Conservation (phyloP, 2,329 filamentous ascomycete species). For the Malbranchea cinnamomea region DNA sequence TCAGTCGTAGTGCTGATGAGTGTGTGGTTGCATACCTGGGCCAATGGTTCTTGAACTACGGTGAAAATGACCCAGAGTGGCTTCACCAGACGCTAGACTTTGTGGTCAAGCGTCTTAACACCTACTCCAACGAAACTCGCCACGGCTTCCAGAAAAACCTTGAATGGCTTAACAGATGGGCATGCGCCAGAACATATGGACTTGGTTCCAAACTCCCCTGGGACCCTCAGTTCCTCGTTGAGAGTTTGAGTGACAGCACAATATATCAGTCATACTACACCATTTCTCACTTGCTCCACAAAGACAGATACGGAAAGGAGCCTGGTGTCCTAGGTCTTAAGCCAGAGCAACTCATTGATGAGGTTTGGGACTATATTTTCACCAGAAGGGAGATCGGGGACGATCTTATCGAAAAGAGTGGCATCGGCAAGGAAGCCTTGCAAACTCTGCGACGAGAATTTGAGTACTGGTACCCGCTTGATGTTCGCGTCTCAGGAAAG, state of each 20-base stretch:
- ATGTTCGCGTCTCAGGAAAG: conserved; percentile 78
- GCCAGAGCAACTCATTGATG: conserved; percentile 79
- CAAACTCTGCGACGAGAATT: conserved; percentile 79
- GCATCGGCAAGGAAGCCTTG: conserved; percentile 59
- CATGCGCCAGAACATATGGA: conserved; percentile 80
- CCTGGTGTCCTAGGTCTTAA: conserved; percentile 54
- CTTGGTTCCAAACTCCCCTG: conserved; percentile 89
- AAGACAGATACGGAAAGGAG: conserved; percentile 68
- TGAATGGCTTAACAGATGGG: conserved; percentile 91
- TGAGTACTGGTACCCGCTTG: conserved; percentile 92
- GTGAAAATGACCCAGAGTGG: conserved; percentile 68
- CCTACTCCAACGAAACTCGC: conserved; percentile 62
- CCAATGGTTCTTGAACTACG: conserved; percentile 98
- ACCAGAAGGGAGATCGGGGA: conserved; percentile 56
- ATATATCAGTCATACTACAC: conserved; percentile 61
- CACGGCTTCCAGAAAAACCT: conserved; percentile 73
- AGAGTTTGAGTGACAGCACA: conserved; percentile 81
- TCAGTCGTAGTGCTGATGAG: conserved; percentile 78
- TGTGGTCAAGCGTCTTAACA: conserved; percentile 60
- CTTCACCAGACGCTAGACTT: conserved; percentile 58
- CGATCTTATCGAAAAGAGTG: conserved; percentile 47
- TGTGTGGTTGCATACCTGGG: conserved; percentile 88
- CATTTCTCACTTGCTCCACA: conserved; percentile 52
- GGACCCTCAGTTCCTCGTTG: conserved; percentile 81
- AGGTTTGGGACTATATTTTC: conserved; percentile 95